phyloP scores from a whole-genome alignment of 208 protist genomes.

The Acanthamoeba triangularis region DNA sequence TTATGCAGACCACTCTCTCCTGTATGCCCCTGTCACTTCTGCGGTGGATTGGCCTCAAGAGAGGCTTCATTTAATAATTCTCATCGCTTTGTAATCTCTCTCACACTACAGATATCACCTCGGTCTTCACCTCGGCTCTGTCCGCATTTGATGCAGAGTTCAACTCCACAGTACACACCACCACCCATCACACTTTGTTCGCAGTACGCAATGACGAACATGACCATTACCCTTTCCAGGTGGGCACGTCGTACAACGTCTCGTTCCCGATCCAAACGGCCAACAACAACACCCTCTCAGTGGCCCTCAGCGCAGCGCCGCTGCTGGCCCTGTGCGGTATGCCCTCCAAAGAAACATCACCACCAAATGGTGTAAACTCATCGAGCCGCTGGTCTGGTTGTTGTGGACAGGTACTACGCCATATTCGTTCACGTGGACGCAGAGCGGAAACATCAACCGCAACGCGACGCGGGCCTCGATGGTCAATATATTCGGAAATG shows the following conservation, averaged over 20 bases:
- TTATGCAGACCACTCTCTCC: no score
- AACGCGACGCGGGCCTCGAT: background rate
- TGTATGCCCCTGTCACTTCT: background rate
- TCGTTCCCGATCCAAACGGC: background rate
- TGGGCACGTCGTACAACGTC: background rate
- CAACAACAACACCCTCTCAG: constrained; percentile 3
- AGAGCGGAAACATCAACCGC: background rate
- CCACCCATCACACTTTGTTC: no score
- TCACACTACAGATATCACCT: background rate
- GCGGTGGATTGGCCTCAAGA: no score
- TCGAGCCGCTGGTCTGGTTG: background rate
- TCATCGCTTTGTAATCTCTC: background rate
- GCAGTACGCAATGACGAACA: no score
- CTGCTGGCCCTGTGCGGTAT: background rate
- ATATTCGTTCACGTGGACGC: background rate
- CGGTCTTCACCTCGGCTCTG: background rate
- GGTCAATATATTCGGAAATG: background rate
- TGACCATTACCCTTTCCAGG: background rate
- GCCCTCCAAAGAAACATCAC: no score
- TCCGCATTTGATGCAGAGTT: background rate
- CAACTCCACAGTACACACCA: background rate
- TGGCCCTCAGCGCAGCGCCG: background rate
- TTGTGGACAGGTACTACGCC: background rate
- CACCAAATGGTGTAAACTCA: background rate
- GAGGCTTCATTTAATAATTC: background rate